Percentiles rank a stretch among this genome's conserved stretches.
Evolutionary conservation across 768 basidiomycete species (phyloP).

Genomic region (Lanmaoa pseudosensibilis): DNA sequence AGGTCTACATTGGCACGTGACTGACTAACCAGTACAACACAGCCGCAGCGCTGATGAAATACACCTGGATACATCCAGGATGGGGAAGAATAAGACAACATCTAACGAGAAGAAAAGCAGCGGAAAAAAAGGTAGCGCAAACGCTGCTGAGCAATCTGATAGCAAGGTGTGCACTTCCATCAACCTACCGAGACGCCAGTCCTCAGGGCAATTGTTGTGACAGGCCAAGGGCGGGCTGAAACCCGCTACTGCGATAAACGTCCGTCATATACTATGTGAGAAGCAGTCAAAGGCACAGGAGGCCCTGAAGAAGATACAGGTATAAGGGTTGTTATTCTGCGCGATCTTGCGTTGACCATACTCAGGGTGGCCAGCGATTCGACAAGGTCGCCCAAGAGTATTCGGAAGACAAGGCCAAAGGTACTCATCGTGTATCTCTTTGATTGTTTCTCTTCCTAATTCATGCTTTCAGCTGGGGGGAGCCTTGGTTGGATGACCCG

Average conservation of each 20-base stretch:
- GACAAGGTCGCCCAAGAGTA: conserved; percentile 90
- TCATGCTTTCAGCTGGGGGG: conserved; percentile 60
- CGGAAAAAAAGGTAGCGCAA: conserved; percentile 18
- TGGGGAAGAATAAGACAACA: conserved; percentile 33
- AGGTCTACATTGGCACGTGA: conserved; percentile 19
- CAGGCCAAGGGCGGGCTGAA: conserved; percentile 65
- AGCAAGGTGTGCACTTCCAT: conserved; percentile 22
- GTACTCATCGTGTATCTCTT: conserved; percentile 35
- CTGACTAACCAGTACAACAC: neutral
- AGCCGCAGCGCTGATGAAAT: neutral
- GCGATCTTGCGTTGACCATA: neutral
- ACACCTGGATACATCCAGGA: conserved; percentile 1
- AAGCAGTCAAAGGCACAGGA: conserved; percentile 81
- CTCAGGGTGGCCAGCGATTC: conserved; percentile 74
- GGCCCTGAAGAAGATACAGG: conserved; percentile 78
- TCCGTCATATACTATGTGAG: conserved; percentile 86
- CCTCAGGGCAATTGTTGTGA: neutral
- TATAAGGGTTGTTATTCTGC: conserved; percentile 27
- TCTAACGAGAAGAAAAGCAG: conserved; percentile 24
- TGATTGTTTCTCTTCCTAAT: conserved; percentile 2
- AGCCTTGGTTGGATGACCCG: conserved; percentile 85
- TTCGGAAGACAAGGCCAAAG: conserved; percentile 89
- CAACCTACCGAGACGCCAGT: neutral
- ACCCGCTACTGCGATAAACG: conserved; percentile 78
- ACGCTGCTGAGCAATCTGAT: conserved; percentile 19